Percentiles rank a stretch among this genome's conserved stretches.
Evolutionary conservation across 2,329 filamentous ascomycete genomes (phyloP).

Genomic region (Cyanodermella asteris): DNA sequence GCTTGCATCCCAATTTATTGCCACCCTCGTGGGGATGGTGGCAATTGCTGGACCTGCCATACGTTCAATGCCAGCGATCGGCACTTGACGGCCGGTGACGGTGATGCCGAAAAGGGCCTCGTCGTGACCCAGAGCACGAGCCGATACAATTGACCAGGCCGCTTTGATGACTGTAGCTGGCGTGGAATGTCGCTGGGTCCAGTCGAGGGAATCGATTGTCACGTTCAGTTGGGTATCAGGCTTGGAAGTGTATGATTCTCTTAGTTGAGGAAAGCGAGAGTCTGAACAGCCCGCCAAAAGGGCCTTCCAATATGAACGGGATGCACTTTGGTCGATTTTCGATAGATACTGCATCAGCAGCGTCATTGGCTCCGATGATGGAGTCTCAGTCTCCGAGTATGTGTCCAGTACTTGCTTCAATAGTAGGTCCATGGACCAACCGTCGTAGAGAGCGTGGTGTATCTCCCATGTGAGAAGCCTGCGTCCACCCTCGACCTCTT

Average conservation of each 20-base stretch:
- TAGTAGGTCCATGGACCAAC: constrained; percentile 11
- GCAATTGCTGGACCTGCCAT: constrained; percentile 18
- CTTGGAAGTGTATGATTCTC: neutral
- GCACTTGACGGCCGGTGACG: constrained; percentile 16
- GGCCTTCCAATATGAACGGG: constrained; percentile 8
- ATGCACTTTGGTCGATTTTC: constrained; percentile 11
- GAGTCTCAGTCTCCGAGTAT: constrained; percentile 8
- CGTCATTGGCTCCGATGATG: constrained; percentile 10
- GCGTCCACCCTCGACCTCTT: neutral
- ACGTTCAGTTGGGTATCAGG: constrained; percentile 12
- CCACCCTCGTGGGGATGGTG: constrained; percentile 8
- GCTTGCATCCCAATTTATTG: neutral
- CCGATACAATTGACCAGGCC: constrained; percentile 24
- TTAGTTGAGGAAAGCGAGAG: constrained; percentile 1
- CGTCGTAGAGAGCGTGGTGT: constrained; percentile 17
- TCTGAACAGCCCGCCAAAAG: neutral
- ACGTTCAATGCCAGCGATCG: constrained; percentile 11
- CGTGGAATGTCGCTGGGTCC: constrained; percentile 6
- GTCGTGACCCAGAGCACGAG: constrained; percentile 22
- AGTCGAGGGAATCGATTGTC: constrained; percentile 8
- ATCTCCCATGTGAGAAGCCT: constrained; percentile 14
- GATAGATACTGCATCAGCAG: constrained; percentile 14
- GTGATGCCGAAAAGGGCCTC: constrained; percentile 16
- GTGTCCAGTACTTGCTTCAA: constrained; percentile 10
- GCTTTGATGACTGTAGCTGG: constrained; percentile 18